These are phyloP conservation scores for Tylopilus sp. DNA, from an alignment of 1,284 basidiomycete genomes.

Conservation along the genomic window DNA sequence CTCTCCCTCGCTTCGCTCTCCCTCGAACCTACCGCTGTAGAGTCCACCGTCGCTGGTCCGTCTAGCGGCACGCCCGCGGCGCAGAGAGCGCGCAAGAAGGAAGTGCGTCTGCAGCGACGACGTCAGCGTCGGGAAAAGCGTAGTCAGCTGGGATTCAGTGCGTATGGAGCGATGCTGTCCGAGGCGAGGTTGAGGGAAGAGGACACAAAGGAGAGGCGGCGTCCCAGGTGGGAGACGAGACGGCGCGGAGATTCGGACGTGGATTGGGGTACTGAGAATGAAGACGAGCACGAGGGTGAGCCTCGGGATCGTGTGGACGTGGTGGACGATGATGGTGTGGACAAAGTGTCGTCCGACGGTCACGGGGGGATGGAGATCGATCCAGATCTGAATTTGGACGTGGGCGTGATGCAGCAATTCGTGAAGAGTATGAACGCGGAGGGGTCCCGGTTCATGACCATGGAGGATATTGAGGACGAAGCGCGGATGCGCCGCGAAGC, in stretches of 20 bases:
- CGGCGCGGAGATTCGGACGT: constrained; percentile 65
- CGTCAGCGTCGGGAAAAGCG: constrained; percentile 23
- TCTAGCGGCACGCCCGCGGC: not conserved
- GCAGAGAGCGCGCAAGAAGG: constrained; percentile 25
- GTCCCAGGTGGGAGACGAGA: constrained; percentile 46
- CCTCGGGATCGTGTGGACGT: constrained; percentile 26
- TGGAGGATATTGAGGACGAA: constrained; percentile 62
- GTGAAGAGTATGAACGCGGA: constrained; percentile 47
- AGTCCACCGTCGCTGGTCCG: not conserved
- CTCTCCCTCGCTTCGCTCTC: constrained; percentile 13
- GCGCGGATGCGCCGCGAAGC: constrained; percentile 54
- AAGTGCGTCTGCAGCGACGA: constrained; percentile 25
- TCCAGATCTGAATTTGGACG: constrained; percentile 44
- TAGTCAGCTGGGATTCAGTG: constrained; percentile 39
- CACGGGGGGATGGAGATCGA: constrained; percentile 59
- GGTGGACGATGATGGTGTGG: constrained; percentile 29
- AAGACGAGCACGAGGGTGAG: constrained; percentile 24
- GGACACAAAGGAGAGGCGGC: constrained; percentile 29
- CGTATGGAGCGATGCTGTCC: constrained; percentile 53
- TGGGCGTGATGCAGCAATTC: constrained; percentile 53
- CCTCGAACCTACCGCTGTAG: not conserved
- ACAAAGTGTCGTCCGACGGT: constrained; percentile 35
- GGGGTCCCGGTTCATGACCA: constrained; percentile 51
- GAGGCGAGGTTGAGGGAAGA: constrained; percentile 48
- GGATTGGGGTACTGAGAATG: constrained; percentile 62